Base-by-base conservation (phyloP, 2,329 filamentous ascomycete genomes). In the Metarhizium sp. region DNA sequence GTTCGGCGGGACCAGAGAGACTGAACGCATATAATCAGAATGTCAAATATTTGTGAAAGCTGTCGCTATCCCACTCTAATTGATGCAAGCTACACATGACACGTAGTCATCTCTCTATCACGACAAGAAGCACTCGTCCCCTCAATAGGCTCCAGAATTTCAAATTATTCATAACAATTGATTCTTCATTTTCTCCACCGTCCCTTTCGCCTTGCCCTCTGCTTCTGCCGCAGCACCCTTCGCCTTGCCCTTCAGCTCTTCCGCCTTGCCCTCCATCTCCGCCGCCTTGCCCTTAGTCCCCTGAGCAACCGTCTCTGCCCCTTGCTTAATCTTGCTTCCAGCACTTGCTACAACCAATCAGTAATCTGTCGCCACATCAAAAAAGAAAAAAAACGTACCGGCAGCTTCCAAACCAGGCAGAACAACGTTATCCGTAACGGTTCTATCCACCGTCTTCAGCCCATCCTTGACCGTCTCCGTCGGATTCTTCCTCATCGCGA, bases 391-490 rank as follows among this genome's bases (percentile, higher is more conserved):
- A 30, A 30, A 73, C 78, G 57, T 73, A 85, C 84, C 68, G 51
- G 78, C 77, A 50, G 74, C 71, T 61, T 86, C 75, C 64, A 87
- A 82, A 16, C 80, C 81, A 43, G 81, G 80, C 29, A 85, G 79
- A 32, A 85, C 78, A 18, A 86, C 65, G 65, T 82, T 85, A 65
- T 83, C 78, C 57, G 78, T 78, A 46, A 86, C 80, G 51, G 72
- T 75, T 34, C 80, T 75, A 70, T 86, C 81, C 6, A 84, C 80
- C 6, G 70, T 71, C 69, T 85, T 83, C 56, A 81, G 68, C 3
- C 76, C 75, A 58, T 86, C 81, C 69, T 85, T 86, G 62, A 79
- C 77, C 0, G 74, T 61, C 55, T 85, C 79, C 52, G 77, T 71
- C 2, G 76, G 71, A 10, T 74, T 71, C 71, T 82, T 83, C 50